Base-by-base conservation (phyloP, 495 filamentous ascomycete genomes). In the Penicillium ochrochloron region DNA sequence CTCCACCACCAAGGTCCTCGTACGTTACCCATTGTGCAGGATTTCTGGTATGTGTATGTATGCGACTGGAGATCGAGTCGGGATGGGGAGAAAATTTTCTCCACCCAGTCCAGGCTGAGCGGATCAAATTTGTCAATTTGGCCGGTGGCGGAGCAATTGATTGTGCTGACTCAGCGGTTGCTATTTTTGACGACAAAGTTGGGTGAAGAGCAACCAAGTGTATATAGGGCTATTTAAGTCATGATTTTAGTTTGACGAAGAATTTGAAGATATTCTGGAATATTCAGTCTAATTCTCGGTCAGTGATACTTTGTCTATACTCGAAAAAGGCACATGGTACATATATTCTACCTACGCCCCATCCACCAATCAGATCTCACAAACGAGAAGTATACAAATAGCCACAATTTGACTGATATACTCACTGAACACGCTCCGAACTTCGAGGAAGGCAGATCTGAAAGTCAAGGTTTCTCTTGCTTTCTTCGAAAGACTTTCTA, bases 1-100 rank as follows among this genome's bases (percentile, higher is more conserved):
- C 15, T 9, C 34, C 5, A 21, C 3, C 44, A 11, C 19, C 21
- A 39, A 35, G 46, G 51, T 31, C 39, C 19, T 27, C 68, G 57
- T 68, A 70, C 68, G 60, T 70, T 70, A 60, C 68, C 68, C 68
- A 70, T 70, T 21, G 34, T 70, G 63, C 1, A 58, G 42, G 27
- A 34, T 37, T 53, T n/a, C 31, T 48, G 10, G 21, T 21, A 12
- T 46, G 29, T 54, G 21, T 21, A 12, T 46, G 29, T 54, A n/a
- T 48, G 59, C 53, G 37, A 56, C 53, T 34, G 53, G 53, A 56
- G 48, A 52, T 52, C 25, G 48, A 6, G 23, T 27, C 48, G 48
- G 48, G 10, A 25, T 52, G 48, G 48, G 53, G 53, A 56, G 53
- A 56, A 56, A 56, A 56, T 56, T 56, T 56, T 34, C 53, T 56